phyloP scores from a whole-genome alignment of 1,139 yeast genomes.

The Saccharomycopsis hybrid region DNA sequence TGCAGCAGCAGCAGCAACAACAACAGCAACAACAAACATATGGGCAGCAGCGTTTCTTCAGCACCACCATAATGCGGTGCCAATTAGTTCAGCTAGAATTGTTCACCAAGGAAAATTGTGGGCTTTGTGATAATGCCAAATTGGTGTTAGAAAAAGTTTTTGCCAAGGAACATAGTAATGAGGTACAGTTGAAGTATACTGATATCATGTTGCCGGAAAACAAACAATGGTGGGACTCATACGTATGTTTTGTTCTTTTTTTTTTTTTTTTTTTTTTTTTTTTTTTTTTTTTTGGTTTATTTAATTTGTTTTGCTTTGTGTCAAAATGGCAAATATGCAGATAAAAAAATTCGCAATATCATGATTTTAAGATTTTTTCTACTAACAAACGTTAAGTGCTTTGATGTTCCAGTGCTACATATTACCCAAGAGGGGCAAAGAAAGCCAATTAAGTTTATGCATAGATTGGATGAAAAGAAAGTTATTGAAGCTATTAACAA shows the following conservation, averaged over 20 bases:
- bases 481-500: conserved; percentile 43
- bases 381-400: conserved; percentile 38
- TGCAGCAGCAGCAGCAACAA: no score
- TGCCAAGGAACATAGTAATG: conserved; percentile 24
- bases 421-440: conserved; percentile 44
- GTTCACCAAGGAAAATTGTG: conserved; percentile 75
- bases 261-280: no score
- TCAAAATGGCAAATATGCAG: no score
- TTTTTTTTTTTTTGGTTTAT: no score
- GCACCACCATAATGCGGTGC: no score
- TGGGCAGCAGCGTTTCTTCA: no score
- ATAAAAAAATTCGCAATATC: conserved; percentile 1
- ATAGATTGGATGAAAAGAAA: conserved; percentile 56
- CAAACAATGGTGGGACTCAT: conserved; percentile 69
- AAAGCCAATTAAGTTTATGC: conserved; percentile 66
- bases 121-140: conserved; percentile 71
- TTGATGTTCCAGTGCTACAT: conserved; percentile 87
- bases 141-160: conserved; percentile 42
- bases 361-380: neutral
- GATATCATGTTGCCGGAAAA: conserved; percentile 70
- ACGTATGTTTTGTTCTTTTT: conserved; percentile 33
- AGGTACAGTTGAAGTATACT: conserved; percentile 39
- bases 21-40: no score
- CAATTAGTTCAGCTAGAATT: conserved; percentile 41
- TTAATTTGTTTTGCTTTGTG: no score